Percentiles rank a stretch among this genome's conserved stretches.
These are phyloP conservation scores for Penicillium sp. DNA, from an alignment of 2,329 filamentous ascomycete species.

Conservation along the genomic window DNA sequence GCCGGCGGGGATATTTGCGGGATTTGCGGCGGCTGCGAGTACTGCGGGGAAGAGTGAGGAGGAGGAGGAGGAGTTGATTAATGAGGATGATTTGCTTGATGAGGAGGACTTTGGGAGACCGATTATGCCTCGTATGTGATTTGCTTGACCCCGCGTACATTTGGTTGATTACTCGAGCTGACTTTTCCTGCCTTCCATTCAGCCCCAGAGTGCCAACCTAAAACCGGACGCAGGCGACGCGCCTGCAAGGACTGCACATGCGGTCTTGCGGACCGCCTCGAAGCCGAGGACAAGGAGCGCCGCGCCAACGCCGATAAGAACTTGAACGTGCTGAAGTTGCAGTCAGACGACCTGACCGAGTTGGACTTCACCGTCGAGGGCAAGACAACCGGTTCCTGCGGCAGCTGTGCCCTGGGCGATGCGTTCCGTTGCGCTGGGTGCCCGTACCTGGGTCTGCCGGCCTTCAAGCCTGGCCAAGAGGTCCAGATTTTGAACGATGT, in stretches of 20 bases:
- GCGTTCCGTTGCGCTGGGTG: constrained; percentile 76
- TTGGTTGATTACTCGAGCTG: neutral
- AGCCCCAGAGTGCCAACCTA: constrained; percentile 86
- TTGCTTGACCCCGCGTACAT: neutral
- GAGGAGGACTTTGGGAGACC: constrained; percentile 80
- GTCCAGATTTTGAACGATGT: constrained; percentile 84
- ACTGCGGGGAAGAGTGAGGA: constrained; percentile 47
- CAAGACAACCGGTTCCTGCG: constrained; percentile 84
- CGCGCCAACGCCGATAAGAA: constrained; percentile 65
- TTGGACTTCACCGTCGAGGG: constrained; percentile 97
- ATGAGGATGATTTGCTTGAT: constrained; percentile 83
- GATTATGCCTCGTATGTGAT: constrained; percentile 75
- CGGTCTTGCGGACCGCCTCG: constrained; percentile 80
- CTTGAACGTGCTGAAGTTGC: constrained; percentile 62
- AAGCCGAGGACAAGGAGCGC: constrained; percentile 77
- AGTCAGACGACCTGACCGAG: constrained; percentile 73
- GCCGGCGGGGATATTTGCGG: constrained; percentile 36
- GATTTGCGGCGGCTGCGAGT: constrained; percentile 38
- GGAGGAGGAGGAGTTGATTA: constrained; percentile 81
- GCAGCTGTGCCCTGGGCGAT: constrained; percentile 90
- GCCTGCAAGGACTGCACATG: constrained; percentile 99
- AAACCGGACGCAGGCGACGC: constrained; percentile 75
- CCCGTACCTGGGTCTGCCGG: constrained; percentile 87
- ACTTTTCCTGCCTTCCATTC: constrained; percentile 10
- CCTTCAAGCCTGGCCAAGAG: constrained; percentile 97